Conservation (phyloP, 2,329 filamentous ascomycete genomes). For the Fusarium sp. region DNA sequence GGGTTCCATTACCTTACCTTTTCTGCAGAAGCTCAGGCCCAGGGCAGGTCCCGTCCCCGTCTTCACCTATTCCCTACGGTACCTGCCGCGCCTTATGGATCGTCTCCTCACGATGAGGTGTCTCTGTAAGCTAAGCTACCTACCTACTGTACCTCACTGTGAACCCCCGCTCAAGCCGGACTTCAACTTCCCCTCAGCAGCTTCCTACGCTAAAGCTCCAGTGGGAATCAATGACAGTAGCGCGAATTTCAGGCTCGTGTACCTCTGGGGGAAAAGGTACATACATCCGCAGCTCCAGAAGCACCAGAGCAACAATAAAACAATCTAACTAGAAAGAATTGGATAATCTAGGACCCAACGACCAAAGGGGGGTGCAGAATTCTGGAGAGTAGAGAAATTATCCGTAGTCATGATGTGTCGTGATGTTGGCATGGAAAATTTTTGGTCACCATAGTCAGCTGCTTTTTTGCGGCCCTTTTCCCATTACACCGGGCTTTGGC, state of each 20-base stretch:
- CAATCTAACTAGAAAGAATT: neutral
- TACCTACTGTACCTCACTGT: neutral
- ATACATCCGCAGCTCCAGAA: constrained; percentile 45
- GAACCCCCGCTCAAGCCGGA: constrained; percentile 36
- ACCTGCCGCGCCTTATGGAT: constrained; percentile 32
- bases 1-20: constrained; percentile 12
- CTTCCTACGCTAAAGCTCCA: constrained; percentile 8
- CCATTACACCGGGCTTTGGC: constrained; percentile 40
- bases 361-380: constrained; percentile 11
- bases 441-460: constrained; percentile 35
- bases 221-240: constrained; percentile 33
- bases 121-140: constrained; percentile 3
- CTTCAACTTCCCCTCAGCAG: constrained; percentile 46
- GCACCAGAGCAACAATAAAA: constrained; percentile 11
- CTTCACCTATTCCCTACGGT: constrained; percentile 26
- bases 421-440: constrained; percentile 28
- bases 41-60: constrained; percentile 27
- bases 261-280: constrained; percentile 45
- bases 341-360: neutral
- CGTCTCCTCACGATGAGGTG: constrained; percentile 30
- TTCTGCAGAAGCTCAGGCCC: constrained; percentile 25
- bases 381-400: constrained; percentile 7
- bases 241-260: constrained; percentile 43
- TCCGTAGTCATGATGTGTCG: constrained; percentile 25
- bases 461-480: constrained; percentile 45